Conservation (phyloP, 179 eudicot species). For the Camellia oleifera region DNA sequence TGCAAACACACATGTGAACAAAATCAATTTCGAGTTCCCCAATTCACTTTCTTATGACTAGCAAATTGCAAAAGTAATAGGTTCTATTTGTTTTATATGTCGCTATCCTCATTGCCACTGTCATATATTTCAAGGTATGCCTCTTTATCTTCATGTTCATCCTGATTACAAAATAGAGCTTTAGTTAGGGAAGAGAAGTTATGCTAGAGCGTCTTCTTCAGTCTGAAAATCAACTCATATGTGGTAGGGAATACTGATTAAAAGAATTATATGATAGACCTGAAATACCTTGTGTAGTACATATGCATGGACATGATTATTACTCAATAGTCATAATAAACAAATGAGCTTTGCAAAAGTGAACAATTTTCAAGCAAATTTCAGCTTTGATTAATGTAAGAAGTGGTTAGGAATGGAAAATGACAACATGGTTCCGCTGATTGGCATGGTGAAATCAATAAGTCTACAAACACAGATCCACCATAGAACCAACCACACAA, state of each 20-base stretch:
- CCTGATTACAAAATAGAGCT: constrained; percentile 6
- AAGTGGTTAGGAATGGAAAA: neutral
- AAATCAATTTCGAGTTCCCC: too few relatives aligned
- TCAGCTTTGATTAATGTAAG: neutral
- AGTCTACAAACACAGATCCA: too few relatives aligned
- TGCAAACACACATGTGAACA: too few relatives aligned
- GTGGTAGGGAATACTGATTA: neutral
- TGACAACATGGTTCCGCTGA: neutral
- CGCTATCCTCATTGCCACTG: neutral
- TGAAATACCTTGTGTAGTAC: neutral
- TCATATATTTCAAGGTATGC: neutral
- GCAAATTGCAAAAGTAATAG: neutral
- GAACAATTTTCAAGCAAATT: neutral
- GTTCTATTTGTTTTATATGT: constrained; percentile 2
- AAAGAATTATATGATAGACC: too few relatives aligned
- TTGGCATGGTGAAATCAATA: neutral
- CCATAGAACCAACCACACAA: too few relatives aligned
- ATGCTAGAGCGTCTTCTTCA: neutral
- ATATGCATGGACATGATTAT: too few relatives aligned
- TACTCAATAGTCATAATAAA: neutral
- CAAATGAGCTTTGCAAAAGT: too few relatives aligned
- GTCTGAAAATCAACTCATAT: too few relatives aligned
- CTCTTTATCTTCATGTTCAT: constrained; percentile 5
- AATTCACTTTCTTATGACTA: neutral
- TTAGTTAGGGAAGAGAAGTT: neutral